A percentile compares a stretch with the other conserved stretches of the same genome.
Conservation (phyloP, 257 asterid species). For the Nicotiana sylvestris region DNA sequence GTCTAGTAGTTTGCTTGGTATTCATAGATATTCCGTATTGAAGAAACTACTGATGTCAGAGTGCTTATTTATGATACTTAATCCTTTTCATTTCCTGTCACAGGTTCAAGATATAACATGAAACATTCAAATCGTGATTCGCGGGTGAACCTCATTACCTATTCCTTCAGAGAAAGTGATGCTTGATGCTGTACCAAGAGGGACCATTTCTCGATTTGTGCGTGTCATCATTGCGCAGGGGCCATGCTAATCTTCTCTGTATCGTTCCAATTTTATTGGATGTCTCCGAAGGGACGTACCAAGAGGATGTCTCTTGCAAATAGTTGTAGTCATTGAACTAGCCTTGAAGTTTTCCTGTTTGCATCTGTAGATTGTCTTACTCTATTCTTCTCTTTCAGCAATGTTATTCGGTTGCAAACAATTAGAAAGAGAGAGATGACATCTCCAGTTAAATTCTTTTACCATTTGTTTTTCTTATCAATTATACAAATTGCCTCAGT, state of each 20-base stretch:
- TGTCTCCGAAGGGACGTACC: slow-evolving; percentile 12
- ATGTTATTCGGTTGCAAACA: too few species aligned
- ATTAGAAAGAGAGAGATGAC: too few species aligned
- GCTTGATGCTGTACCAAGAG: not conserved
- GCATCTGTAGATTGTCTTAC: not conserved
- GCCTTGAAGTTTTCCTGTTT: not conserved
- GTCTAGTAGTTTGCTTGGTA: not conserved
- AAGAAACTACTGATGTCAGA: not conserved
- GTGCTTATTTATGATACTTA: not conserved
- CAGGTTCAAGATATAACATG: not conserved
- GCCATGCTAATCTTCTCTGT: slow-evolving; percentile 25
- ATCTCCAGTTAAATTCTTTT: too few species aligned
- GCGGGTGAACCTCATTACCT: not conserved
- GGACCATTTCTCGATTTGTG: slow-evolving; percentile 25
- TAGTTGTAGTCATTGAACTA: too few species aligned
- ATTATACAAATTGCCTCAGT: too few species aligned
- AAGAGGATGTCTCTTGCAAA: not conserved
- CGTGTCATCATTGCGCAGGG: slow-evolving; percentile 20
- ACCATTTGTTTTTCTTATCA: too few species aligned
- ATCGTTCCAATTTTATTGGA: slow-evolving; percentile 26
- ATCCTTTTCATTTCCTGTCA: not conserved
- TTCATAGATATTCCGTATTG: not conserved
- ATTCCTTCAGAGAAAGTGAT: not conserved
- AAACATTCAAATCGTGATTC: not conserved
- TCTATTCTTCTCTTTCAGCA: not conserved